A percentile compares a stretch with the other conserved stretches of the same genome.
phyloP scores from a whole-genome alignment of 2,329 filamentous ascomycete species.

The Colletotrichum echinochloae region DNA sequence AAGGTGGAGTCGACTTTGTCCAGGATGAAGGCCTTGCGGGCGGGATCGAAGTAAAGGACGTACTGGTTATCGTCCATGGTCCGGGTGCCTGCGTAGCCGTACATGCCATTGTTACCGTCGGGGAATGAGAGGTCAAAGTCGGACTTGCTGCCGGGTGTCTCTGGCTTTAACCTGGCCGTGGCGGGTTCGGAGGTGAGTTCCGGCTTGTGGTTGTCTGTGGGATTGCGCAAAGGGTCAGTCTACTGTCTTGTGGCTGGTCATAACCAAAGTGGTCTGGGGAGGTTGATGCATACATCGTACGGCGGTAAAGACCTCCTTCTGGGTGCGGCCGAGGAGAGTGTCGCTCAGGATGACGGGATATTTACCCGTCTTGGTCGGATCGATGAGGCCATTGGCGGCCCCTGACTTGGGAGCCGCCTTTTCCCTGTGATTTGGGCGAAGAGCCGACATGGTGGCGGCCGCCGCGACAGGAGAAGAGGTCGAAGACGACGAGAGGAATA shows the following conservation, averaged over 20 bases:
- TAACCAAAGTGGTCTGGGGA: background rate
- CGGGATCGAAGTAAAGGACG: constrained; percentile 81
- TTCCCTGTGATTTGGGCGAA: constrained; percentile 41
- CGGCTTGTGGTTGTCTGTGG: constrained; percentile 73
- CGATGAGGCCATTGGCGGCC: constrained; percentile 56
- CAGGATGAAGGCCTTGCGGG: constrained; percentile 81
- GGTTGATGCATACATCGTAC: constrained; percentile 64
- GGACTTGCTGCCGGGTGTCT: constrained; percentile 59
- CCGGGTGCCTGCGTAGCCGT: constrained; percentile 71
- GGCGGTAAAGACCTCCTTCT: constrained; percentile 70
- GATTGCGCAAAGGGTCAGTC: background rate
- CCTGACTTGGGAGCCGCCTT: constrained; percentile 38
- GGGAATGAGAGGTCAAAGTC: constrained; percentile 68
- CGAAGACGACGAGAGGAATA: constrained; percentile 8
- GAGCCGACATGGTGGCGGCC: constrained; percentile 41
- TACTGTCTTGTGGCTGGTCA: background rate
- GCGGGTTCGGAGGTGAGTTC: constrained; percentile 61
- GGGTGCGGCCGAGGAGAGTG: constrained; percentile 66
- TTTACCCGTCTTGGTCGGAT: constrained; percentile 70
- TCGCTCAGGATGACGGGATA: constrained; percentile 75
- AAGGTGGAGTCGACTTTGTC: constrained; percentile 86
- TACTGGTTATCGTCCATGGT: constrained; percentile 68
- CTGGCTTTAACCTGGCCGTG: constrained; percentile 64
- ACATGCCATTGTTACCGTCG: constrained; percentile 65
- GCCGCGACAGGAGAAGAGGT: background rate